Evolutionary conservation across 768 basidiomycete genomes (phyloP), one percentile per base, ranked within the genome.

Genomic region (Mycena chlorophos): DNA sequence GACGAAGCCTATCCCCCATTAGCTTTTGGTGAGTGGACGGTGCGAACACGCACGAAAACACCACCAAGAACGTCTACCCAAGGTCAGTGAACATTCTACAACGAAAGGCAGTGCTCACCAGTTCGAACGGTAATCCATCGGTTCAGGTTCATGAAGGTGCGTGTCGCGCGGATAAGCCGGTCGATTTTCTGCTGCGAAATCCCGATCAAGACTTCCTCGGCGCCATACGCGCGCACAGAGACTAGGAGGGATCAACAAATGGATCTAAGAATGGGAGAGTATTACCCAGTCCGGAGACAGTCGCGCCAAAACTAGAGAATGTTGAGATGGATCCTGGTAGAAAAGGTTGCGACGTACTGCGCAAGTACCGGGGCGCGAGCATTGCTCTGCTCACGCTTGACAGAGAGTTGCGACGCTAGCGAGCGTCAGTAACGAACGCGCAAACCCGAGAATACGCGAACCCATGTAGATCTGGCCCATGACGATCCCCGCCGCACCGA

Each of bases 271-370:
- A 39, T 17, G 16, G 25, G 4, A 38, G 16, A 19, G 12, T 22
- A 58, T 73, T 69, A 78, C 78, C 69, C 29, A 86, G 62, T 5
- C 87, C 87, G 55, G 77, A 69, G 31, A 89, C 80, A 1, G 86
- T 76, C 61, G 86, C 75, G 49, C 81, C 75, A 68, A 84, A 71
- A 67, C 73, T 68, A 63, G 47, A 52, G 57, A 53, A 23, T 13
- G 56, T 8, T 28, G 28, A 58, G n/a, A 49, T 5, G 72, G 60
- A 46, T 72, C 68, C 46, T 63, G 65, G 38, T 31, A 39, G n/a
- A 13, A 38, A 71, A 67, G 38, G 70, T 68, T n/a, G n/a, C n/a
- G 6, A 74, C 73, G 52, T 73, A 81, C 82, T 68, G 67, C 48
- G 65, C 67, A 30, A 73, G 54, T 12, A 73, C 62, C 5, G 69